Conservation (phyloP, 2,329 filamentous ascomycete species). For the Colletotrichum endophyticum region DNA sequence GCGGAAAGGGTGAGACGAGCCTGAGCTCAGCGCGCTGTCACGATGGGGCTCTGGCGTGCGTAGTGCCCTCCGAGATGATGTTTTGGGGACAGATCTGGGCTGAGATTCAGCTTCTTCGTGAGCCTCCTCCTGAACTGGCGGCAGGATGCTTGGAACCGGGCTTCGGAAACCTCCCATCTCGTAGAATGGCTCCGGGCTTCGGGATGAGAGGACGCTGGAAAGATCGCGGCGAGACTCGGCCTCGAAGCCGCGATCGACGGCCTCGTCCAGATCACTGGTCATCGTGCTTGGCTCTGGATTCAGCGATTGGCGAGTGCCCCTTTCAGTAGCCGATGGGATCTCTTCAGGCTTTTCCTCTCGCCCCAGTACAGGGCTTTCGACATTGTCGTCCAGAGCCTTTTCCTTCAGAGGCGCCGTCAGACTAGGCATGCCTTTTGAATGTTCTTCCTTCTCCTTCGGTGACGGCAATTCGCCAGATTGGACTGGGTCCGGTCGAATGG, state of each 20-base stretch:
- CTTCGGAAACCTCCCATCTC: slow-evolving; percentile 41
- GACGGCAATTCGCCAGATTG: background rate
- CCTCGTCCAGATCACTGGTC: slow-evolving; percentile 19
- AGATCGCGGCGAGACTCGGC: slow-evolving; percentile 31
- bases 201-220: slow-evolving; percentile 15
- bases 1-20: slow-evolving; percentile 46
- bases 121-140: slow-evolving; percentile 57
- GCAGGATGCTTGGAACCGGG: slow-evolving; percentile 48
- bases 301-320: background rate
- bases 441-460: background rate
- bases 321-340: background rate
- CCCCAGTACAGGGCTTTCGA: slow-evolving; percentile 45
- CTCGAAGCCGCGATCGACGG: slow-evolving; percentile 25
- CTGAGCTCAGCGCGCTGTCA: slow-evolving; percentile 54
- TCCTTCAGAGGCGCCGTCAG: slow-evolving; percentile 17
- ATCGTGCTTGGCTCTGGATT: background rate
- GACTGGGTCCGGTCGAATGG: background rate
- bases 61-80: slow-evolving; percentile 20
- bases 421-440: slow-evolving; percentile 10
- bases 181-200: slow-evolving; percentile 6
- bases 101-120: slow-evolving; percentile 48
- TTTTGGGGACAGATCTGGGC: slow-evolving; percentile 9
- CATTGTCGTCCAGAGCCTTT: slow-evolving; percentile 30
- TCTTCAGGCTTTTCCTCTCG: slow-evolving; percentile 19
- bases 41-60: slow-evolving; percentile 44